Conservation (phyloP, 345 rosid genomes). For the Arabidopsis arenosa region DNA sequence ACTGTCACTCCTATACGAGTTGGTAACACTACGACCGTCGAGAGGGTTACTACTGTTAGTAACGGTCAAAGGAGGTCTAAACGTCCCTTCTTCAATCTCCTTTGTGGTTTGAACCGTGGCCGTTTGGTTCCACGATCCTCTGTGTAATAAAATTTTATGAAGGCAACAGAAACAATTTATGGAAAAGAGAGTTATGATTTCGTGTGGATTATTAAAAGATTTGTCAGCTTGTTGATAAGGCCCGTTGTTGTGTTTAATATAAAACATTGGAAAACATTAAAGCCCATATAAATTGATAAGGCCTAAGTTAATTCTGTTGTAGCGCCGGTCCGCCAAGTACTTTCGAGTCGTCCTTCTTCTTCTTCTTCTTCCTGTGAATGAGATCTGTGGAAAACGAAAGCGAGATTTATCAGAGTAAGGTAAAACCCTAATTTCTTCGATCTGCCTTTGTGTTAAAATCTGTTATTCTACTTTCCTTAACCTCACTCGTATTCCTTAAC, state of each 20-base stretch:
- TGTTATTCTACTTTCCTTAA: neutral
- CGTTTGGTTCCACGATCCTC: constrained; percentile 61
- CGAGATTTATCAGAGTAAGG: constrained; percentile 32
- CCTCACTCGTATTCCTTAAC: neutral
- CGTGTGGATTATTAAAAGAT: neutral
- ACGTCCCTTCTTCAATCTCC: constrained; percentile 44
- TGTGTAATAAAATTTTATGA: constrained; percentile 45
- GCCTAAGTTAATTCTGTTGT: neutral
- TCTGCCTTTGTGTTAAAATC: neutral
- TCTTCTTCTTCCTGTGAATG: neutral
- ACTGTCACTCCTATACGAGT: constrained; percentile 48
- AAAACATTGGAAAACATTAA: too few relatives aligned
- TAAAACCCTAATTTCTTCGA: constrained; percentile 34
- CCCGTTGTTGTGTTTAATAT: too few relatives aligned
- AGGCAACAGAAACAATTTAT: neutral
- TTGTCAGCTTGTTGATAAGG: too few relatives aligned
- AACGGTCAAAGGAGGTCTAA: constrained; percentile 27
- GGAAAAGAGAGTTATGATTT: neutral
- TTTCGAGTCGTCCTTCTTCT: neutral
- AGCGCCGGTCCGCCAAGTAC: neutral
- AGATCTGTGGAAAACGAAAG: constrained; percentile 20
- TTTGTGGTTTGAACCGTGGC: constrained; percentile 72
- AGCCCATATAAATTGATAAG: neutral
- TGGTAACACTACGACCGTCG: constrained; percentile 27
- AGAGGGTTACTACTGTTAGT: constrained; percentile 9